Evolutionary conservation across 208 protist species (phyloP), one percentile per base, ranked within the genome.

Genomic region (Acanthamoeba sp.): DNA sequence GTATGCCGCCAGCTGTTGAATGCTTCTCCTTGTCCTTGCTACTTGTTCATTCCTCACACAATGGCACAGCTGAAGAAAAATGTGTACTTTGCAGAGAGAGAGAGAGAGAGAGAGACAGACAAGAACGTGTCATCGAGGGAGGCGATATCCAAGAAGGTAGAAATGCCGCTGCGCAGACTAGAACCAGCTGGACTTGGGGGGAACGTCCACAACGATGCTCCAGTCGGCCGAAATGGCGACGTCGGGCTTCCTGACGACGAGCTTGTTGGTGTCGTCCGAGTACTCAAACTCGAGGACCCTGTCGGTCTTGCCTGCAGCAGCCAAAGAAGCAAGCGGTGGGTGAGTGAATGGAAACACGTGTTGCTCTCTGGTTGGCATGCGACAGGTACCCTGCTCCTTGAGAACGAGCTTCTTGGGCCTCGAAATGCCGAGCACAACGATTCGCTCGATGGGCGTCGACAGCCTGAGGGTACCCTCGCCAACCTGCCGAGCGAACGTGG

Each of bases 241-340:
- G 45, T 94, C 78, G 69, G 94, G 94, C 59, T 95, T 95, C 87
- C 94, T 95, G 40, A 95, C 94, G 5, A 57, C 48, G 1, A 95
- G 29, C 64, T 59, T 94, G 59, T 9, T 42, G 6, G 4, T 0
- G 12, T 52, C 48, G 6, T 12, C 4, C 59, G 27, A 34, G 27
- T 66, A 34, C 59, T 66, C 59, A 34, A 66, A 66, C 59, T 66
- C 59, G n/a, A 66, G 59, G n/a, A 7, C 5, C 59, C 27, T 1
- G 59, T 66, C 59, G 12, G 20, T 27, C 59, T 66, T 66, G 59
- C 59, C 55, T 62, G 55, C 55, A 62, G 18, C 2, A 2, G 2
- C 55, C 10, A 22, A 62, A 62, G 20, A 27, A 16, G 48, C 48
- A 62, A 62, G 55, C 55, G 22, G 55, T 62, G 22, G 10, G 55